phyloP scores from a whole-genome alignment of 257 asterid species.

The Knoxia roxburghii region DNA sequence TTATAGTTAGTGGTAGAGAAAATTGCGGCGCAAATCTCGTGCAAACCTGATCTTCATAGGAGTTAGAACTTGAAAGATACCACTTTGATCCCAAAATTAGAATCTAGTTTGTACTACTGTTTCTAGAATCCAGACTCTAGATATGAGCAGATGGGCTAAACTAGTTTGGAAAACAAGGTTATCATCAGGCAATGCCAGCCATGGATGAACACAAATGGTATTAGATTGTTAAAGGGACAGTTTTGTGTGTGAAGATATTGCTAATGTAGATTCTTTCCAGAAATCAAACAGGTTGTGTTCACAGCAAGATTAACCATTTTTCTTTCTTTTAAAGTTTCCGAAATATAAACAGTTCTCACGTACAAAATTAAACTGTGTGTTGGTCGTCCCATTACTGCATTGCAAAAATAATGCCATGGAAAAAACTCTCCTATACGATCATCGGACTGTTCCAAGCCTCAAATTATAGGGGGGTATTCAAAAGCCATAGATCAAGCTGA shows the following conservation, averaged over 20 bases:
- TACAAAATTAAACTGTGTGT: background rate
- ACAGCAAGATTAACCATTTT: too few species aligned
- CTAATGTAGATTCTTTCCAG: background rate
- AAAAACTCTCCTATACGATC: background rate
- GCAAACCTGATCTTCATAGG: background rate
- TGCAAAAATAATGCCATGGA: background rate
- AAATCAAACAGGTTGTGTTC: too few species aligned
- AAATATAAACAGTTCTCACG: constrained; percentile 11
- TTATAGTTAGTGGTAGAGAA: background rate
- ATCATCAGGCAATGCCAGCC: background rate
- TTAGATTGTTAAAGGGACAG: background rate
- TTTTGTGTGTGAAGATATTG: background rate
- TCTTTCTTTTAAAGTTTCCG: background rate
- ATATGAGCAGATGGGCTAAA: too few species aligned
- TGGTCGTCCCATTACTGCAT: background rate
- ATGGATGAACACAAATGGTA: background rate
- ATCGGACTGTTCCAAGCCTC: constrained; percentile 1
- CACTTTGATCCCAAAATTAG: too few species aligned
- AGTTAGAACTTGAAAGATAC: background rate
- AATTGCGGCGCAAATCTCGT: too few species aligned
- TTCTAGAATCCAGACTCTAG: too few species aligned
- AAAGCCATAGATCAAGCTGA: constrained; percentile 7
- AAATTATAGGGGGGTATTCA: background rate
- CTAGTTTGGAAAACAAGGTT: too few species aligned
- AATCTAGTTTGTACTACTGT: too few species aligned